phyloP scores from a whole-genome alignment of 108 stramenopile species.

The Cyclostephanos invisitatus region DNA sequence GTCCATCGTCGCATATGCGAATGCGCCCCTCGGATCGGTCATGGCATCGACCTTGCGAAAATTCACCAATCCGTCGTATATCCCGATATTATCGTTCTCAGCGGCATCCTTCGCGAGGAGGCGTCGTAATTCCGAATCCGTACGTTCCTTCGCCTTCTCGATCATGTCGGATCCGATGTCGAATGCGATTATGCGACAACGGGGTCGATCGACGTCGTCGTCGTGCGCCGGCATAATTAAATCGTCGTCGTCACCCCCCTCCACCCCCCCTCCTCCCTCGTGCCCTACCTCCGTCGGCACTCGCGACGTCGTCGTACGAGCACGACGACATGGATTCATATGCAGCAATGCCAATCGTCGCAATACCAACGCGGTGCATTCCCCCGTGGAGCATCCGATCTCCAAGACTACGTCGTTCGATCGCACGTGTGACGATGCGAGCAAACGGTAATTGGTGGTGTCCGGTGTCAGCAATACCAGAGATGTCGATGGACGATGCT shows the following conservation, averaged over 20 bases:
- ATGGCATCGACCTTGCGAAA: conserved; percentile 64
- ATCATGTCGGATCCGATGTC: conserved; percentile 78
- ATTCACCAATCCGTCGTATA: conserved; percentile 12
- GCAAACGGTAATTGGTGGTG: conserved; percentile 63
- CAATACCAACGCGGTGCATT: conserved; percentile 44
- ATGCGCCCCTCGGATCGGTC: conserved; percentile 66
- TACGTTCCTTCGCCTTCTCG: conserved; percentile 26
- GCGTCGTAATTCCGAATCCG: conserved; percentile 12
- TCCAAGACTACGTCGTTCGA: conserved; percentile 69
- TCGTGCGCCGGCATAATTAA: too few relatives aligned
- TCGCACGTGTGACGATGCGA: conserved; percentile 56
- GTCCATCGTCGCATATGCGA: conserved; percentile 1
- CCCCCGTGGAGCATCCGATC: conserved; percentile 85
- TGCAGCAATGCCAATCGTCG: conserved; percentile 47
- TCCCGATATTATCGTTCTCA: conserved; percentile 8
- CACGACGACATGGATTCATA: background rate
- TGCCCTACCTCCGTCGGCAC: too few relatives aligned
- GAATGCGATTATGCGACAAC: conserved; percentile 59
- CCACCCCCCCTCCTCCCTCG: background rate
- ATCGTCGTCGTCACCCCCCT: too few relatives aligned
- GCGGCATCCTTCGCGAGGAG: background rate
- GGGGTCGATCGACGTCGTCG: too few relatives aligned
- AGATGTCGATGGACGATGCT: background rate
- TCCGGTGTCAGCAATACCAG: conserved; percentile 57
- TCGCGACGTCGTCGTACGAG: too few relatives aligned